These are phyloP conservation scores for Dendrocalamus latiflorus DNA, from an alignment of 202 grass and related monocot genomes.

Conservation along the genomic window DNA sequence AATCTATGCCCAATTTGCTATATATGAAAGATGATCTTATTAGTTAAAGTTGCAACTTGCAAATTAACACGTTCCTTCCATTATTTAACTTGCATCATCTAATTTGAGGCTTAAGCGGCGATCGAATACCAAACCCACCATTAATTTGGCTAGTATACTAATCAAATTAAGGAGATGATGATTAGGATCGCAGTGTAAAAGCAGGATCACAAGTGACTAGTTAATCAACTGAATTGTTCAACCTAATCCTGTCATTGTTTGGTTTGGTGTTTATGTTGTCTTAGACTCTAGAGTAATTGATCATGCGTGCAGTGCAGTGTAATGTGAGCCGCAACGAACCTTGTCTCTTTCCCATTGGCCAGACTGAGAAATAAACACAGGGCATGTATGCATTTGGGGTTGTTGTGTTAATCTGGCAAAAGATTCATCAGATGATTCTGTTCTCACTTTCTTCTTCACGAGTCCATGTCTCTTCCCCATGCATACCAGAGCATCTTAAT, in stretches of 20 bases:
- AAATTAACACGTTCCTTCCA: background rate
- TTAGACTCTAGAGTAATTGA: background rate
- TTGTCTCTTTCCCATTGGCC: background rate
- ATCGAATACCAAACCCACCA: background rate
- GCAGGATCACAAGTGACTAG: background rate
- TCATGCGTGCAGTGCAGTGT: background rate
- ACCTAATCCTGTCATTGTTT: conserved; percentile 22
- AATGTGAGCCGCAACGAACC: background rate
- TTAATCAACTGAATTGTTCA: background rate
- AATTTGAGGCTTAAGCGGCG: background rate
- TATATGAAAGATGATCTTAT: background rate
- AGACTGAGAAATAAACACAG: background rate
- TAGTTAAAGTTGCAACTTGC: background rate
- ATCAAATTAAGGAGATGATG: background rate
- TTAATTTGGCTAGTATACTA: background rate
- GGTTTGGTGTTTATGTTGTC: conserved; percentile 6
- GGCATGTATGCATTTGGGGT: background rate
- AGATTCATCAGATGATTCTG: background rate
- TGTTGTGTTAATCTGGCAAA: background rate
- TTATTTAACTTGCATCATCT: background rate
- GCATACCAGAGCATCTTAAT: background rate
- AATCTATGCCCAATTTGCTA: background rate
- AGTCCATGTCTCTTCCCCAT: background rate
- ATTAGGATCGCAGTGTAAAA: background rate
- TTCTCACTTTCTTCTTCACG: background rate